Evolutionary conservation across 2,329 filamentous ascomycete genomes (phyloP).

Genomic region (Fusarium luffae): DNA sequence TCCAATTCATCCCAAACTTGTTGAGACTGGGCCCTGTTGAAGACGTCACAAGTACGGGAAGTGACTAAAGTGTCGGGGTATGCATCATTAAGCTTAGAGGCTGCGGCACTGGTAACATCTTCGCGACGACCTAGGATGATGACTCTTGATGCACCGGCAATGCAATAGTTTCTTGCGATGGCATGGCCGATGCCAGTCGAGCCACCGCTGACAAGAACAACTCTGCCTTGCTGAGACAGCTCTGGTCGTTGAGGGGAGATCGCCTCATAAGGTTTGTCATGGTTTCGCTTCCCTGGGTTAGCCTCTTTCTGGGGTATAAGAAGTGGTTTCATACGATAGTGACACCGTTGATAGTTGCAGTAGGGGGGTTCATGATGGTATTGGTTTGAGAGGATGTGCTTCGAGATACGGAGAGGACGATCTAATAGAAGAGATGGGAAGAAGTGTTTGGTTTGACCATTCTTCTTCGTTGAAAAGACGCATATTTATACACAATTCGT

Average conservation of each 20-base stretch:
- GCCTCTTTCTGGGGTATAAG: not conserved
- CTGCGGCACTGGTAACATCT: conserved; percentile 15
- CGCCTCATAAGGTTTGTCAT: conserved; percentile 51
- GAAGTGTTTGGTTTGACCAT: not conserved
- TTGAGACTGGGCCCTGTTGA: not conserved
- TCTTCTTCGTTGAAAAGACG: not conserved
- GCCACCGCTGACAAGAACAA: conserved; percentile 75
- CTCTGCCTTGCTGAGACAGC: conserved; percentile 57
- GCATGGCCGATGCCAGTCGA: conserved; percentile 73
- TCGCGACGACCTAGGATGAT: conserved; percentile 50
- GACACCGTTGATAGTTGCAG: conserved; percentile 12
- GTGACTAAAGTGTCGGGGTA: conserved; percentile 13
- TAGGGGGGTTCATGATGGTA: conserved; percentile 1
- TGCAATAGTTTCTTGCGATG: conserved; percentile 67
- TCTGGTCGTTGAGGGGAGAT: conserved; percentile 53
- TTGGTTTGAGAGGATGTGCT: not conserved
- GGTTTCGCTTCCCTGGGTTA: conserved; percentile 27
- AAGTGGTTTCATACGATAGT: not conserved
- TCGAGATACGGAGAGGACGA: not conserved
- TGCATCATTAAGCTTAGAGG: conserved; percentile 8
- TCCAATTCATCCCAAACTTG: conserved; percentile 24
- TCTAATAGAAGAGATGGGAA: not conserved
- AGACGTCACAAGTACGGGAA: conserved; percentile 14
- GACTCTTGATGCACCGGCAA: conserved; percentile 53
- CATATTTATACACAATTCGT: not conserved